Base-by-base conservation (phyloP, 148 eudicot species). In the Spergularia marina region DNA sequence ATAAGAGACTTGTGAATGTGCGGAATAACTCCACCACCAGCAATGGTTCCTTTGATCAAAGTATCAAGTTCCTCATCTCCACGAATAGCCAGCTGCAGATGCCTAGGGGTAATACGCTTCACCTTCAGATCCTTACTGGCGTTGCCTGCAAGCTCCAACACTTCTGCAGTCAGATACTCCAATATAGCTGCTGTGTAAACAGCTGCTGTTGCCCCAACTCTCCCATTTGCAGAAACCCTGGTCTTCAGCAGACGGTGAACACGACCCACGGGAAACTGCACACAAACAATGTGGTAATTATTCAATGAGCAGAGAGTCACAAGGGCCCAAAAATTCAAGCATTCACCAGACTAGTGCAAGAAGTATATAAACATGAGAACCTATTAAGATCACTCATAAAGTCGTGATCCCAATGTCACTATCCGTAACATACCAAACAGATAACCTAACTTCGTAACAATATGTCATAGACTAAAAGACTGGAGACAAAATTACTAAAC, bases 51-150 rank as follows among this genome's bases (percentile, higher is more conserved):
- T 55, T 87, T 87, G 68, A 87, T 87, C 6, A 87, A 85, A 49
- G 91, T 88, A 78, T 86, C 91, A 2, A 88, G 91, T 53, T 88
- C 91, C 74, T 88, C 91, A 60, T 88, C 89, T 73, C 91, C 91
- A n/a, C 89, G 87, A 30, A 88, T 88, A 7, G 91, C 91, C 65
- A 88, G 85, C 86, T 86, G 91, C 74, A 88, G 51, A 76, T 88
- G 91, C 76, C 91, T 79, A 6, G 91, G 91, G 0, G 91, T 84
- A n/a, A 88, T 88, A 80, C 91, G 89, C 78, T 88, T 88, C 80
- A 88, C 91, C 74, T 71, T 87, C 62, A 87, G 80, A 81, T 87
- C 90, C 74, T 87, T 85, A 77, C 88, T 87, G 2, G 88, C 88
- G 53, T 87, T 87, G 18, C 90, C 90, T 25, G 90, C 88, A 10